phyloP scores from a whole-genome alignment of 495 filamentous ascomycete genomes.

The Glonium stellatum region DNA sequence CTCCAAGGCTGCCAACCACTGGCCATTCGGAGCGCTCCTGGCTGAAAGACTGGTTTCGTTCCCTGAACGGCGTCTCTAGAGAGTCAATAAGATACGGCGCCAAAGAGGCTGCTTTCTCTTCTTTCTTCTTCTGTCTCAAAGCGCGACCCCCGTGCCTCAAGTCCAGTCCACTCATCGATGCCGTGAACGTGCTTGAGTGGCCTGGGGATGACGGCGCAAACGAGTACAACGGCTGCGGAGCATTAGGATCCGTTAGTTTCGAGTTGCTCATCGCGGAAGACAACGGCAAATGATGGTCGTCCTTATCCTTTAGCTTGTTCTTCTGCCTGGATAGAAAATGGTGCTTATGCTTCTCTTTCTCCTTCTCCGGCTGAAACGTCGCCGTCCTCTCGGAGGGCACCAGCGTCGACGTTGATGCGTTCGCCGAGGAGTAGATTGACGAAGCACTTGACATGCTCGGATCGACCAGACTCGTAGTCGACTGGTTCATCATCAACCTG shows the following conservation, averaged over 20 bases:
- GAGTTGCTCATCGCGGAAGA: conserved; percentile 91
- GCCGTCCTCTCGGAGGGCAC: conserved; percentile 35
- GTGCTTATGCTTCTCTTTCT: conserved; percentile 62
- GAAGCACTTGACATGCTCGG: conserved; percentile 49
- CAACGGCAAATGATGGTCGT: conserved; percentile 71
- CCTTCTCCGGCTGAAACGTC: conserved; percentile 47
- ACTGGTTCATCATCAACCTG: conserved; percentile 60
- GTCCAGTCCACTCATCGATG: conserved; percentile 76
- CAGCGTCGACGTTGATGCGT: conserved; percentile 79
- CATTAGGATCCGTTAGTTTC: conserved; percentile 72
- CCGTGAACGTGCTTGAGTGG: conserved; percentile 59
- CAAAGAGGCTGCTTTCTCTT: conserved; percentile 55
- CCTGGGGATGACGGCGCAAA: conserved; percentile 66
- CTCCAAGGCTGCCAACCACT: conserved; percentile 13
- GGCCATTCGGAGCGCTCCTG: conserved; percentile 31
- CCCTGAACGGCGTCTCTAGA: conserved; percentile 28
- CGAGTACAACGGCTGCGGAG: conserved; percentile 78
- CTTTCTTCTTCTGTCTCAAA: conserved; percentile 83
- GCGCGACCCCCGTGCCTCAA: conserved; percentile 77
- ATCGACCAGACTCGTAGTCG: conserved; percentile 69
- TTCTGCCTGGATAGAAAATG: conserved; percentile 90
- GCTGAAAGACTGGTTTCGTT: conserved; percentile 33
- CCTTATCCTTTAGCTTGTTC: conserved; percentile 74
- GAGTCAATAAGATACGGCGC: conserved; percentile 32
- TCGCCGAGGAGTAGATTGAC: conserved; percentile 71